Conservation (phyloP, 176 grass and related monocot genomes). For the Luzula sylvatica region DNA sequence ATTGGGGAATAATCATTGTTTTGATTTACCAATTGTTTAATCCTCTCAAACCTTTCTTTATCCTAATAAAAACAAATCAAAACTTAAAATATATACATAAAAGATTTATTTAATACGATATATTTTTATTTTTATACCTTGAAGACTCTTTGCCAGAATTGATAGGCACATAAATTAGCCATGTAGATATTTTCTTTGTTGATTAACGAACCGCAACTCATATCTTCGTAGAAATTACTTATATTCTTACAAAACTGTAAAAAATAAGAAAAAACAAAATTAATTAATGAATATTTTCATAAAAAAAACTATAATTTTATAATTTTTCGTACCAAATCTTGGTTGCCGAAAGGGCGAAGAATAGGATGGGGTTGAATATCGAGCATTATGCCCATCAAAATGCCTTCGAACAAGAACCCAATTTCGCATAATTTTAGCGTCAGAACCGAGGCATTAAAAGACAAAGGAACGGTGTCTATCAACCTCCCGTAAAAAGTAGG, state of each 20-base stretch:
- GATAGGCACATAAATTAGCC: conserved; percentile 81
- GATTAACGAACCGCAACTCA: conserved; percentile 24
- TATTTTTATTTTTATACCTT: conserved; percentile 41
- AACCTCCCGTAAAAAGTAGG: conserved; percentile 78
- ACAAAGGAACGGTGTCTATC: conserved; percentile 74
- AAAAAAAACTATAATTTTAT: too few relatives aligned
- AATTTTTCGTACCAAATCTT: conserved; percentile 55
- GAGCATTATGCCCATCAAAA: conserved; percentile 67
- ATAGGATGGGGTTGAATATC: conserved; percentile 82
- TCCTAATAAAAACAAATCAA: conserved; percentile 31
- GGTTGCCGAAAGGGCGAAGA: conserved; percentile 68
- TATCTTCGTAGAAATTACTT: conserved; percentile 49
- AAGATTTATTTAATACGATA: neutral
- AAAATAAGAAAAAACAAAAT: conserved; percentile 20
- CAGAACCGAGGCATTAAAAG: conserved; percentile 70
- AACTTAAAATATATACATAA: neutral
- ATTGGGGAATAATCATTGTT: conserved; percentile 29
- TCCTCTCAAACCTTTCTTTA: conserved; percentile 44
- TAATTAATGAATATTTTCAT: conserved; percentile 12
- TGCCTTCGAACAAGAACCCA: conserved; percentile 58
- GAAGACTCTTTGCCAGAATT: conserved; percentile 83
- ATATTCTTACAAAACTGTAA: conserved; percentile 46
- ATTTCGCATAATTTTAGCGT: conserved; percentile 66
- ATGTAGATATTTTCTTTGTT: conserved; percentile 71
- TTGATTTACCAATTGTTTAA: conserved; percentile 42